Evolutionary conservation across 441 rosid species (phyloP).

Genomic region (Manihot esculenta): DNA sequence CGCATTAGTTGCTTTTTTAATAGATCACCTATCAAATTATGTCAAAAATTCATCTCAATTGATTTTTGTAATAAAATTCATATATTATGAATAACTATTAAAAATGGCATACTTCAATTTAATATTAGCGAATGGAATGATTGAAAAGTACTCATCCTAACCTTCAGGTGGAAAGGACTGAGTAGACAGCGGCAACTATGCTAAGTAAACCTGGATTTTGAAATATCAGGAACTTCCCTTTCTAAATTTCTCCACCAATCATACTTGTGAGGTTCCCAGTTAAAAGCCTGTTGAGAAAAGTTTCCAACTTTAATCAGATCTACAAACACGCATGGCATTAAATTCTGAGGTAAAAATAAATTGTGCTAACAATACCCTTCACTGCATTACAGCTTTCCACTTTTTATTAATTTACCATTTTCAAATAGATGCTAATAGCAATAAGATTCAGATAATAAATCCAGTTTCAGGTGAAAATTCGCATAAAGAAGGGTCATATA

Average conservation of each 20-base stretch:
- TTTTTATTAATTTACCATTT: neutral
- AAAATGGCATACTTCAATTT: no score
- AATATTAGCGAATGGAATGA: no score
- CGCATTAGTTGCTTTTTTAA: no score
- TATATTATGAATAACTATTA: no score
- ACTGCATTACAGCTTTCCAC: neutral
- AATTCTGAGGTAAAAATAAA: neutral
- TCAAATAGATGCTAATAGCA: constrained; percentile 5
- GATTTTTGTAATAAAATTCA: no score
- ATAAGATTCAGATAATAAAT: neutral
- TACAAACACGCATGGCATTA: neutral
- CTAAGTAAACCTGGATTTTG: constrained; percentile 81
- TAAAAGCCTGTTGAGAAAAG: constrained; percentile 59
- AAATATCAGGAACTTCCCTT: constrained; percentile 60
- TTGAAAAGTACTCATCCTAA: constrained; percentile 22
- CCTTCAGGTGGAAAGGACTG: constrained; percentile 87
- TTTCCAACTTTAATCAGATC: constrained; percentile 15
- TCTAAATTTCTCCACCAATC: constrained; percentile 94
- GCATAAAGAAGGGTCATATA: neutral
- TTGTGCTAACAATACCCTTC: neutral
- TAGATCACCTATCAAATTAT: no score
- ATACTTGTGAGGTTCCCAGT: constrained; percentile 91
- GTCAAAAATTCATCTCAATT: no score
- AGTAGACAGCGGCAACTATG: constrained; percentile 85
- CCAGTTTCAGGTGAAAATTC: neutral